Evolutionary conservation across 1,284 basidiomycete genomes (phyloP).

Genomic region (Sanghuangporus baumii): DNA sequence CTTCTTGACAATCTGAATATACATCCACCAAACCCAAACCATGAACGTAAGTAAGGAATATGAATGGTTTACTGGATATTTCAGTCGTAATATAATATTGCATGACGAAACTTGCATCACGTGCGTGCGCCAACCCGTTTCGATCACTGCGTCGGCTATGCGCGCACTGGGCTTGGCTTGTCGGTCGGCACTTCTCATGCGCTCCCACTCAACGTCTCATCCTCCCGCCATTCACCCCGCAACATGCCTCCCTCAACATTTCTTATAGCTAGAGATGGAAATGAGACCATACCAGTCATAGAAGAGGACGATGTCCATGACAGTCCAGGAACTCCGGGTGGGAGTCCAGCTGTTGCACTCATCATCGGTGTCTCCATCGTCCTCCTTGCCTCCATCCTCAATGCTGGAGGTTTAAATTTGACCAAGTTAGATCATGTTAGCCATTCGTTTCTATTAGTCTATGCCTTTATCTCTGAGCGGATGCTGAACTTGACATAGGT

Average conservation of each 20-base stretch:
- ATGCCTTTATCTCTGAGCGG: slow-evolving; percentile 10
- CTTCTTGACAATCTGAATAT: too few species aligned
- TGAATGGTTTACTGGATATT: too few species aligned
- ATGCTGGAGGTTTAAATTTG: slow-evolving; percentile 80
- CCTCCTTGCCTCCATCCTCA: slow-evolving; percentile 71
- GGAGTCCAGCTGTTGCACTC: slow-evolving; percentile 65
- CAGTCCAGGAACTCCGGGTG: slow-evolving; percentile 30
- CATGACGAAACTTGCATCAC: too few species aligned
- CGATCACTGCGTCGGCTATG: background rate
- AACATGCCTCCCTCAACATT: background rate
- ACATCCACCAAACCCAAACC: too few species aligned
- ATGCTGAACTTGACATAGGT: slow-evolving; percentile 37
- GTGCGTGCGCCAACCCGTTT: background rate
- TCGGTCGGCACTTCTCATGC: background rate
- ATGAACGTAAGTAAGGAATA: too few species aligned
- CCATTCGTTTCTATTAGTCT: background rate
- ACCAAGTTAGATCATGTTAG: slow-evolving; percentile 80
- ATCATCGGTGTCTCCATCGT: slow-evolving; percentile 79
- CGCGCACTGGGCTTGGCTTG: background rate
- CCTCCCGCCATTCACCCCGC: background rate
- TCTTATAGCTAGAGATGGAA: background rate
- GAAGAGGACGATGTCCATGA: slow-evolving; percentile 8
- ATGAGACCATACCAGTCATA: background rate
- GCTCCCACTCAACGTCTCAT: background rate
- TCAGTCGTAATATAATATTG: too few species aligned